Evolutionary conservation across 305 asterid genomes (phyloP), one percentile per base, ranked within the genome.

Genomic region (Fraxinus albicans): DNA sequence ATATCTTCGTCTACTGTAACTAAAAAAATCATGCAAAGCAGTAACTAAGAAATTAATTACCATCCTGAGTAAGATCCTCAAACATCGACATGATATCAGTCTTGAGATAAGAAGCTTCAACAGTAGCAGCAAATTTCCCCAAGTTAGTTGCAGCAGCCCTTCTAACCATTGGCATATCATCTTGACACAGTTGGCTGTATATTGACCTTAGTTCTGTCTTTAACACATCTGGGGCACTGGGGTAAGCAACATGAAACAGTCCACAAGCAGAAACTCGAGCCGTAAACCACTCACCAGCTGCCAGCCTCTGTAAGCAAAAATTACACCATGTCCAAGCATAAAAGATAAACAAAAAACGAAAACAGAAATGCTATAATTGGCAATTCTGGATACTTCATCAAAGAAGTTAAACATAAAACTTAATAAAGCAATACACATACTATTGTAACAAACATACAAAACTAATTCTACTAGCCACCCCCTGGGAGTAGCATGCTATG

Each of bases 181-280:
- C 98, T 88, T 93, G 98, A 85, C 98, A 95, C 87, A 95, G 79
- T 82, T 95, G 98, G 81, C 95, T 92, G 82, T 93, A 95, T 82
- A 90, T 85, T 27, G 98, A 86, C 87, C 98, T 89, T 79, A 92
- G 86, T 82, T 93, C 98, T 27, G 97, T 89, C 92, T 95, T 95
- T 79, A 95, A 85, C 86, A 81, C 74, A 69, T 91, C 96, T 42
- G 98, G 82, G 84, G 97, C 98, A 90, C 97, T 92, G 33, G 95
- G 87, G 85, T 93, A 95, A 47, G 97, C 96, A 89, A 95, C 93
- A 78, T 95, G 98, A 89, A 95, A 95, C 77, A 95, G 86, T 81
- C 98, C 98, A 85, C 98, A 95, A 65, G 98, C 95, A 76, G 98
- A 95, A 74, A 95, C 96, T 42, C 98, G 94, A 65, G 98, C 98